These are phyloP conservation scores for Ophiorrhiza pumila DNA, from an alignment of 257 asterid species.

Conservation along the genomic window DNA sequence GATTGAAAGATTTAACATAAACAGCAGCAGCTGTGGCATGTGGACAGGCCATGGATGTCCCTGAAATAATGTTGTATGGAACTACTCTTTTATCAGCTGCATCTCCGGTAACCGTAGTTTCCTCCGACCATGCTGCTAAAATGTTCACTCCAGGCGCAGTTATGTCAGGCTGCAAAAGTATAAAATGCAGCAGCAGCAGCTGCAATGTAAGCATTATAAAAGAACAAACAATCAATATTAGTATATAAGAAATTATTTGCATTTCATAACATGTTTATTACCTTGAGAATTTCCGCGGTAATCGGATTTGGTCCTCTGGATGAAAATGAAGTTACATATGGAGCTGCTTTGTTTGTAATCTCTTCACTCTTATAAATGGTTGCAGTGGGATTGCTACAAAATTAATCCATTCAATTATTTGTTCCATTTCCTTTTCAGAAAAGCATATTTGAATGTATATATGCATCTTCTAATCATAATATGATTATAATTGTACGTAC, in stretches of 20 bases:
- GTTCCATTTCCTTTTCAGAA: not conserved
- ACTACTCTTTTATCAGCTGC: too few species aligned
- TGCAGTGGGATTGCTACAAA: conserved; percentile 41
- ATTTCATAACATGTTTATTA: conserved; percentile 6
- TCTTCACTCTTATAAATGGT: conserved; percentile 36
- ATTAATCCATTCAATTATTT: too few species aligned
- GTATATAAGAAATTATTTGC: too few species aligned
- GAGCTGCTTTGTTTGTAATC: conserved; percentile 29
- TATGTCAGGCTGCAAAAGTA: conserved; percentile 47
- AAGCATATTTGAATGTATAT: not conserved
- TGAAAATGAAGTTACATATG: conserved; percentile 47
- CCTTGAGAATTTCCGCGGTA: conserved; percentile 51
- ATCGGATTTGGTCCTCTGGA: conserved; percentile 54
- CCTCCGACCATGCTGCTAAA: too few species aligned
- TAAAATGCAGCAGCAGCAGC: not conserved
- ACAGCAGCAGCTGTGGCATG: conserved; percentile 64
- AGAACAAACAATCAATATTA: too few species aligned
- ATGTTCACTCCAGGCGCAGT: conserved; percentile 67
- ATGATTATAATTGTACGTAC: too few species aligned
- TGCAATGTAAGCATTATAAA: not conserved
- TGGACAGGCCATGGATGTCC: conserved; percentile 74
- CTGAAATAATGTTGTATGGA: too few species aligned
- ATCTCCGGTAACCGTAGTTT: too few species aligned
- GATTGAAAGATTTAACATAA: conserved; percentile 57
- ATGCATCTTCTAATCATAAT: not conserved